A percentile compares a stretch with the other conserved stretches of the same genome.
phyloP scores from a whole-genome alignment of 495 filamentous ascomycete genomes.

The Jackrogersella multiformis region DNA sequence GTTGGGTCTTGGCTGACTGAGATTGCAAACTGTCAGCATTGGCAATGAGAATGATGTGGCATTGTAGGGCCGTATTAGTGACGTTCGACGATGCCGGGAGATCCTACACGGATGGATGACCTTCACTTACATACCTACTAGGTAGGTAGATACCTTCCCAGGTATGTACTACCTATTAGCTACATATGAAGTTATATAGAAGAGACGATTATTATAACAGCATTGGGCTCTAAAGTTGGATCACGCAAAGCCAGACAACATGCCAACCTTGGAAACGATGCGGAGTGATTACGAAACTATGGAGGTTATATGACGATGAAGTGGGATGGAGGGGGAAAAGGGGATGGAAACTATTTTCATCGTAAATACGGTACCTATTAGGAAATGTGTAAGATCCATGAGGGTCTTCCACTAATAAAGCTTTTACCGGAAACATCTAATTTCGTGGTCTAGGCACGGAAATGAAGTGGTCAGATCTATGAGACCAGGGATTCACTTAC shows the following conservation, averaged over 20 bases:
- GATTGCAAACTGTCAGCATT: slow-evolving; percentile 32
- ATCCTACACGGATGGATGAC: slow-evolving; percentile 16
- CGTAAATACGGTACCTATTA: not conserved
- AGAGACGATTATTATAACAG: slow-evolving; percentile 16
- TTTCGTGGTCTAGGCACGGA: slow-evolving; percentile 9
- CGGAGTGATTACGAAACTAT: slow-evolving; percentile 17
- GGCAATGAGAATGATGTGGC: slow-evolving; percentile 3
- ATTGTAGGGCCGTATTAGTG: not conserved
- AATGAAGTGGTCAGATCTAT: slow-evolving; percentile 18
- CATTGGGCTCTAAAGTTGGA: slow-evolving; percentile 4
- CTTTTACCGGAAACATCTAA: slow-evolving; percentile 8
- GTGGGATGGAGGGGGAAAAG: slow-evolving; percentile 2
- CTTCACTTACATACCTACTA: not conserved
- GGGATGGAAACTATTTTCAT: not conserved
- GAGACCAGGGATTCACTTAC: slow-evolving; percentile 6
- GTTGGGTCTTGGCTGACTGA: slow-evolving; percentile 35
- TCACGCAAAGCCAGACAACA: not conserved
- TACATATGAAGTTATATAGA: not conserved
- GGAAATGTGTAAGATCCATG: not conserved
- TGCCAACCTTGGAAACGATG: too few species aligned
- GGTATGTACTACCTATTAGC: not conserved
- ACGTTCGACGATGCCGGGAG: not conserved
- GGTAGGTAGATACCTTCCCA: not conserved
- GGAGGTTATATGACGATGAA: slow-evolving; percentile 22
- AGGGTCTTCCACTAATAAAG: slow-evolving; percentile 1